These are phyloP conservation scores for Lodderomyces parapsilosis DNA, from an alignment of 1,139 yeast genomes.

Conservation along the genomic window DNA sequence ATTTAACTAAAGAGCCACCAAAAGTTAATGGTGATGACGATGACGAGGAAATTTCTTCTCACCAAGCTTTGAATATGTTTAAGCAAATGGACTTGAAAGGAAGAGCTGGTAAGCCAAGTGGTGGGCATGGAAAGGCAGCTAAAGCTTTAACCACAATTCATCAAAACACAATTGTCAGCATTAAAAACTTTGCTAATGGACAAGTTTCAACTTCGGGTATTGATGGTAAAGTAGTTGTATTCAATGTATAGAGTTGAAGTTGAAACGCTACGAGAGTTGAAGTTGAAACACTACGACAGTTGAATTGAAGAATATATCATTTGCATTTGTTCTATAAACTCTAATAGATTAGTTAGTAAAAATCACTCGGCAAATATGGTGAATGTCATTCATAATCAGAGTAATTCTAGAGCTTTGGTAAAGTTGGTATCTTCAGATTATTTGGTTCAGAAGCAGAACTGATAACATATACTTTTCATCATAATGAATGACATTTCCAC, in stretches of 20 bases:
- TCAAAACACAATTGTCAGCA: conserved; percentile 82
- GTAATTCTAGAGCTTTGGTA: conserved; percentile 24
- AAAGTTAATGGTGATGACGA: conserved; percentile 39
- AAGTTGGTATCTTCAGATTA: conserved; percentile 59
- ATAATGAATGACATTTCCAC: conserved; percentile 21
- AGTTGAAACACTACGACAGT: too few species aligned
- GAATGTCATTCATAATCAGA: conserved; percentile 1
- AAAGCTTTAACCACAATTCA: conserved; percentile 74
- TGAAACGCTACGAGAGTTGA: background rate
- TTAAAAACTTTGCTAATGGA: conserved; percentile 58
- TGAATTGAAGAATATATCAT: too few species aligned
- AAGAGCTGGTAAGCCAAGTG: conserved; percentile 48
- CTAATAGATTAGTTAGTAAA: background rate
- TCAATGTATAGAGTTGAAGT: conserved; percentile 30
- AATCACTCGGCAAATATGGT: background rate
- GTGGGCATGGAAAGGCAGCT: conserved; percentile 32
- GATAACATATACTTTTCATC: conserved; percentile 63
- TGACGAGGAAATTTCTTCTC: conserved; percentile 63
- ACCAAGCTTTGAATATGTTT: conserved; percentile 91
- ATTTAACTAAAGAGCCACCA: conserved; percentile 39
- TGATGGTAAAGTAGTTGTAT: conserved; percentile 85
- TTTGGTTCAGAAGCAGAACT: conserved; percentile 91
- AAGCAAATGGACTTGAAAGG: conserved; percentile 96
- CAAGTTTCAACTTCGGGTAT: conserved; percentile 55
- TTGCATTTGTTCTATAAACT: background rate